These are phyloP conservation scores for Xylaria nigripes DNA, from an alignment of 495 filamentous ascomycete genomes.

Conservation along the genomic window DNA sequence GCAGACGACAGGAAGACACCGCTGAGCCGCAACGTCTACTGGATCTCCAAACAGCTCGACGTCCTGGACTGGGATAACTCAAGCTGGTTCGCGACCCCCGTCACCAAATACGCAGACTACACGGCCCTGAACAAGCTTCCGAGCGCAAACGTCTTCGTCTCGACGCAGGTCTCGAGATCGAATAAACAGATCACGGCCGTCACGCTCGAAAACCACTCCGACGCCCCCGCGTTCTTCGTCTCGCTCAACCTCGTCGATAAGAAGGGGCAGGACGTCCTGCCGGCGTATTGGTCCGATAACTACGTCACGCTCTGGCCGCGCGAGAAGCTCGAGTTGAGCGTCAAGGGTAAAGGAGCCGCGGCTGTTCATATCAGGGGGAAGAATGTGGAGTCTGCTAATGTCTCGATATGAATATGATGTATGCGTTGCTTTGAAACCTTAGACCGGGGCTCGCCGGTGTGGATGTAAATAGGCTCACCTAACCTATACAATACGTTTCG, in stretches of 20 bases:
- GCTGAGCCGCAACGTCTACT: conserved; percentile 56
- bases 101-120: conserved; percentile 45
- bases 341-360: conserved; percentile 15
- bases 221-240: conserved; percentile 51
- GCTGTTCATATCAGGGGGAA: conserved; percentile 22
- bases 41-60: conserved; percentile 45
- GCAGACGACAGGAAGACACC: conserved; percentile 22
- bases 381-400: conserved; percentile 16
- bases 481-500: too few species aligned
- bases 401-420: background rate
- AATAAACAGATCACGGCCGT: conserved; percentile 17
- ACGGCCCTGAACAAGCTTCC: conserved; percentile 38
- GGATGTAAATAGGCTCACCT: background rate
- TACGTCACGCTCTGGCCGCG: conserved; percentile 54
- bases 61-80: conserved; percentile 48
- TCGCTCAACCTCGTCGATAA: conserved; percentile 39
- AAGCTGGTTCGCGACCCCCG: conserved; percentile 52
- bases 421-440: background rate
- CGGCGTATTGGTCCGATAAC: conserved; percentile 53
- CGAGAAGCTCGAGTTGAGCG: conserved; percentile 38
- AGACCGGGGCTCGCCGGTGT: background rate
- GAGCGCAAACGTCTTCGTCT: conserved; percentile 30
- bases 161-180: conserved; percentile 3
- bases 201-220: conserved; percentile 44
- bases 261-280: conserved; percentile 36